These are phyloP conservation scores for Globisporangium cederbergense DNA, from an alignment of 352 stramenopile species.

Conservation along the genomic window DNA sequence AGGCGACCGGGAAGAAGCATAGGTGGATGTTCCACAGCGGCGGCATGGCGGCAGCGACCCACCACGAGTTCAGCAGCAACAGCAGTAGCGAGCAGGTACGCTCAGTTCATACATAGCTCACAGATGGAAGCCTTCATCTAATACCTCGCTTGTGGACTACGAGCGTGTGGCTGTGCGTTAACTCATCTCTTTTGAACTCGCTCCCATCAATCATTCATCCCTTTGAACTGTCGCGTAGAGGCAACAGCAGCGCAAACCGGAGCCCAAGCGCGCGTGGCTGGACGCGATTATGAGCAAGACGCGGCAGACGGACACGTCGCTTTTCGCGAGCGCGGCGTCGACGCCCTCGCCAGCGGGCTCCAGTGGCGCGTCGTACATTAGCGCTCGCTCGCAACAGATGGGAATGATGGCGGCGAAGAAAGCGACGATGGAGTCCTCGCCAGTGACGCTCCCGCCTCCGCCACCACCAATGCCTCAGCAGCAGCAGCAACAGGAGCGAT, in stretches of 20 bases:
- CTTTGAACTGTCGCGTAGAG: not conserved
- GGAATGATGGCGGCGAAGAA: not conserved
- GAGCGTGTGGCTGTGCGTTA: not conserved
- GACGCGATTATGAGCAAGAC: conserved; percentile 72
- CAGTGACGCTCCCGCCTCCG: not conserved
- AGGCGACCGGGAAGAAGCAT: not conserved
- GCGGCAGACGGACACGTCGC: conserved; percentile 23
- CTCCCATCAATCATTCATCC: not conserved
- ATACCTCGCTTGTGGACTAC: too few species aligned
- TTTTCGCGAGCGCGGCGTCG: conserved; percentile 12
- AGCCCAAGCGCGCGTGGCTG: conserved; percentile 66
- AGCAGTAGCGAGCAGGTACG: conserved; percentile 10
- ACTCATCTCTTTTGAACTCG: not conserved
- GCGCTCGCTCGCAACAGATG: not conserved
- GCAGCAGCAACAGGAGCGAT: conserved; percentile 9
- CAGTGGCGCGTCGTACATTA: not conserved
- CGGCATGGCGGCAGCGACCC: not conserved
- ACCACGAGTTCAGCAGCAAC: not conserved
- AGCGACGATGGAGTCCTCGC: not conserved
- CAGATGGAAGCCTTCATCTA: not conserved
- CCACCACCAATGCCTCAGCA: conserved; percentile 2
- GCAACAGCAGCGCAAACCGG: conserved; percentile 21
- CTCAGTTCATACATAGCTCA: too few species aligned
- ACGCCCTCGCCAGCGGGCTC: conserved; percentile 9
- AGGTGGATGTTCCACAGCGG: conserved; percentile 8